These are phyloP conservation scores for Coccomyxa sp. DNA, from an alignment of 139 green algal genomes.

Conservation along the genomic window DNA sequence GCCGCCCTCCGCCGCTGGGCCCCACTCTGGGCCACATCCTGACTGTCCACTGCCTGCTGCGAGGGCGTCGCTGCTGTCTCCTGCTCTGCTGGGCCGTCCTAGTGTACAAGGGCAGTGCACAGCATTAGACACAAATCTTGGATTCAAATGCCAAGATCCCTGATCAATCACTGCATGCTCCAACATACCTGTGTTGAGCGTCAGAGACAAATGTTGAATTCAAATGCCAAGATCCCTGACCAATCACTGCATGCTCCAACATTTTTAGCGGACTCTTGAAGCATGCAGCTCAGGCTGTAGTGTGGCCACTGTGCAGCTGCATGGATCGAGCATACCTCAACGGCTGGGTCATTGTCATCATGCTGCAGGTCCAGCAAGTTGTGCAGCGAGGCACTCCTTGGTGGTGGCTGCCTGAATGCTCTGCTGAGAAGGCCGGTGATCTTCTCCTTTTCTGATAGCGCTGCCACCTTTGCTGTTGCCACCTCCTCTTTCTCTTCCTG, in stretches of 20 bases:
- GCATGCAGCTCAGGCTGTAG: neutral
- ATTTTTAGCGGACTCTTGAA: neutral
- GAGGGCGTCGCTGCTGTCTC: neutral
- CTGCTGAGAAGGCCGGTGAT: conserved; percentile 36
- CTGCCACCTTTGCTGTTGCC: conserved; percentile 3
- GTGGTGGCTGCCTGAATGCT: conserved; percentile 20
- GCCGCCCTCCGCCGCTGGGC: neutral
- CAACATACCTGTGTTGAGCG: neutral
- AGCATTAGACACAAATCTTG: neutral
- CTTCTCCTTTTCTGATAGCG: neutral
- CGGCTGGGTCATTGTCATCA: neutral
- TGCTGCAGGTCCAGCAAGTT: conserved; percentile 67
- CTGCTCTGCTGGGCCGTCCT: no score
- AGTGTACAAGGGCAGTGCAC: neutral
- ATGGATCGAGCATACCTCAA: neutral
- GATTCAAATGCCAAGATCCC: neutral
- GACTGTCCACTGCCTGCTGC: neutral
- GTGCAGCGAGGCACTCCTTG: conserved; percentile 54
- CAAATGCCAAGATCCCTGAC: neutral
- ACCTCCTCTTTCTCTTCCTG: conserved; percentile 49
- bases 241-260: neutral
- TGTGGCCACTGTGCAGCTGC: neutral
- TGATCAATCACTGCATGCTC: neutral
- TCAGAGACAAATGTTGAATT: neutral
- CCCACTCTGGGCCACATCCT: neutral